phyloP scores from a whole-genome alignment of 2,329 filamentous ascomycete genomes.

The Phoma herbarum region DNA sequence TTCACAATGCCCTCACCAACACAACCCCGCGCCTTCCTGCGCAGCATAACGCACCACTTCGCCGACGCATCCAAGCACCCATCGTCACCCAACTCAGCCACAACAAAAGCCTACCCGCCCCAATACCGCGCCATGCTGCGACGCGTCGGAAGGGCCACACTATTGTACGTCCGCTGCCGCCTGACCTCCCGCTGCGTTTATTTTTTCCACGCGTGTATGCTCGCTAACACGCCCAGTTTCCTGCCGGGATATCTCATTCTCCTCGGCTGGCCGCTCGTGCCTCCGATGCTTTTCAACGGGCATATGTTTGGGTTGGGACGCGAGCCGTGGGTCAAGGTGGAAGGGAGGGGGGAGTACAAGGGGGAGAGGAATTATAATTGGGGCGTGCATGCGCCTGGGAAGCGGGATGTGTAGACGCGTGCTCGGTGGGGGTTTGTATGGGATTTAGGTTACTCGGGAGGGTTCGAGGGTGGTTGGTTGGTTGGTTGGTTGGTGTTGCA shows the following conservation, averaged over 20 bases:
- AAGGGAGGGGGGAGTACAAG: background rate
- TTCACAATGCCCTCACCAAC: slow-evolving; percentile 2
- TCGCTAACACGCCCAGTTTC: background rate
- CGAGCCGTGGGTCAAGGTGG: slow-evolving; percentile 10
- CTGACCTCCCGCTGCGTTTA: no score
- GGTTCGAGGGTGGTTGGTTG: no score
- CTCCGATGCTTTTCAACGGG: slow-evolving; percentile 15
- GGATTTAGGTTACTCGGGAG: no score
- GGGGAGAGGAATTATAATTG: background rate
- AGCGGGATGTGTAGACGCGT: background rate
- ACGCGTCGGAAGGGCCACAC: background rate
- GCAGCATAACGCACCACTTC: slow-evolving; percentile 8
- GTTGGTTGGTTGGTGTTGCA: no score
- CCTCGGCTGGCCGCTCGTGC: slow-evolving; percentile 17
- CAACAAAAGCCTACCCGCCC: slow-evolving; percentile 5
- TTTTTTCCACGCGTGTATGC: no score
- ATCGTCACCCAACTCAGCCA: background rate
- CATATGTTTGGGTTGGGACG: slow-evolving; percentile 9
- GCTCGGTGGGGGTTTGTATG: no score
- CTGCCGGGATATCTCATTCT: slow-evolving; percentile 5
- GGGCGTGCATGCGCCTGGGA: background rate
- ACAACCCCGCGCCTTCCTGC: slow-evolving; percentile 10
- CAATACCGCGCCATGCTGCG: slow-evolving; percentile 14
- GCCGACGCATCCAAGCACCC: background rate
- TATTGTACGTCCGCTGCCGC: slow-evolving; percentile 12